These are phyloP conservation scores for Aspergillus arachidicola DNA, from an alignment of 2,329 filamentous ascomycete species.

Conservation along the genomic window DNA sequence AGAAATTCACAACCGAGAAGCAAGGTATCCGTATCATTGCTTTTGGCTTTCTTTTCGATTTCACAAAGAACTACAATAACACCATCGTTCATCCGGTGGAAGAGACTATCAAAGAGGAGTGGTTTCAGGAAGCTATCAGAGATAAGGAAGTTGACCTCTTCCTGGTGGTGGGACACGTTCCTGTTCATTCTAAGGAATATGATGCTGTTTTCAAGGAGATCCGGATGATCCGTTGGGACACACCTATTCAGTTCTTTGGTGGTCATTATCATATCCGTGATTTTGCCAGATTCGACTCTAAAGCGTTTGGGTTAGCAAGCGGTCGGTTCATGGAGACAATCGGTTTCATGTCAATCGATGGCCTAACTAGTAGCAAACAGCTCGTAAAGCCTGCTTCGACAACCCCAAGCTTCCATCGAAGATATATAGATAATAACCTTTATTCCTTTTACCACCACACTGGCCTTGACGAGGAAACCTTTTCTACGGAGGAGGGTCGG, in stretches of 20 bases:
- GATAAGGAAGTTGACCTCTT: constrained; percentile 82
- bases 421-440: constrained; percentile 94
- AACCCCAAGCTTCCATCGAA: constrained; percentile 66
- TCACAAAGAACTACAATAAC: constrained; percentile 87
- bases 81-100: constrained; percentile 79
- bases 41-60: constrained; percentile 95
- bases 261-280: constrained; percentile 90
- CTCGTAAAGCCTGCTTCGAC: constrained; percentile 26
- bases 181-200: constrained; percentile 78
- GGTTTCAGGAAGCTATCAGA: constrained; percentile 86
- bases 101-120: constrained; percentile 77
- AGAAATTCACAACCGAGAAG: constrained; percentile 89
- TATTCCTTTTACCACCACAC: constrained; percentile 82
- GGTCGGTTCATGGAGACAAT: constrained; percentile 95
- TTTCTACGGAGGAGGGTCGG: constrained; percentile 73
- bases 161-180: constrained; percentile 82
- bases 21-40: constrained; percentile 81
- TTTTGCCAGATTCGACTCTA: constrained; percentile 75
- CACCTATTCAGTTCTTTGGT: constrained; percentile 87
- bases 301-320: constrained; percentile 78
- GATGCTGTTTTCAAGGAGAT: constrained; percentile 77
- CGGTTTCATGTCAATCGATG: constrained; percentile 86
- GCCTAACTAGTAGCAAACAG: constrained; percentile 53
- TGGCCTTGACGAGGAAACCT: constrained; percentile 69
- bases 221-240: constrained; percentile 73